A percentile compares a stretch with the other conserved stretches of the same genome.
Conservation (phyloP, 2,329 filamentous ascomycete species). For the Mariannaea sp. region DNA sequence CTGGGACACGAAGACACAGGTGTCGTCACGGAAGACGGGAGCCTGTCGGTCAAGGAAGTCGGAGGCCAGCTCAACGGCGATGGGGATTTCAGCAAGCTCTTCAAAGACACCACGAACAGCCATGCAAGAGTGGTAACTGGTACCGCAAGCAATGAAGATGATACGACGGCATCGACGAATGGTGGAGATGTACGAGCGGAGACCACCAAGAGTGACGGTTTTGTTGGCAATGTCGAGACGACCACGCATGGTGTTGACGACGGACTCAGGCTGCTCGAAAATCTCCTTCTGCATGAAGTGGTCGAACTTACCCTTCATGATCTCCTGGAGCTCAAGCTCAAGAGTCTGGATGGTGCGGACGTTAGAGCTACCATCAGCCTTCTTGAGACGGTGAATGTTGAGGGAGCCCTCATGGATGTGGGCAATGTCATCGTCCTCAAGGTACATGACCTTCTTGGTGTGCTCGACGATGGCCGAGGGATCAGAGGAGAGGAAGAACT, state of each 20-base stretch:
- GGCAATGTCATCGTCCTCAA: slow-evolving; percentile 99
- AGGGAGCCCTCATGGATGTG: slow-evolving; percentile 99
- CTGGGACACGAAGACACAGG: slow-evolving; percentile 97
- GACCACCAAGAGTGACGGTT: slow-evolving; percentile 91
- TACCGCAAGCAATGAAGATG: slow-evolving; percentile 99
- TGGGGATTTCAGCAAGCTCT: slow-evolving; percentile 96
- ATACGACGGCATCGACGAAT: slow-evolving; percentile 96
- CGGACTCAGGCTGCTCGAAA: slow-evolving; percentile 98
- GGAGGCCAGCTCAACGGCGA: slow-evolving; percentile 93
- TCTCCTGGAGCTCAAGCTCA: slow-evolving; percentile 98
- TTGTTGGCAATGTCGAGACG: slow-evolving; percentile 93
- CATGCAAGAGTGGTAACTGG: slow-evolving; percentile 99
- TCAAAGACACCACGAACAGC: slow-evolving; percentile 97
- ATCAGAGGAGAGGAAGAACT: slow-evolving; percentile 99
- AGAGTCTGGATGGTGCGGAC: slow-evolving; percentile 98
- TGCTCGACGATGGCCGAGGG: slow-evolving; percentile 98
- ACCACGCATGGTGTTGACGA: slow-evolving; percentile 99
- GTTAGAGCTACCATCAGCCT: slow-evolving; percentile 95
- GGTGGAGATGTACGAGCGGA: slow-evolving; percentile 94
- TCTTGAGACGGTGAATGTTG: slow-evolving; percentile 97
- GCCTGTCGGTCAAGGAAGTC: slow-evolving; percentile 97
- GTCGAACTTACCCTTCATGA: slow-evolving; percentile 99
- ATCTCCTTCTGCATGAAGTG: slow-evolving; percentile 99
- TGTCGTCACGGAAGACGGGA: slow-evolving; percentile 98
- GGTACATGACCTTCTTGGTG: slow-evolving; percentile 99